Base-by-base conservation (phyloP, 2,329 filamentous ascomycete genomes). In the Verticillium zaregamsianum region DNA sequence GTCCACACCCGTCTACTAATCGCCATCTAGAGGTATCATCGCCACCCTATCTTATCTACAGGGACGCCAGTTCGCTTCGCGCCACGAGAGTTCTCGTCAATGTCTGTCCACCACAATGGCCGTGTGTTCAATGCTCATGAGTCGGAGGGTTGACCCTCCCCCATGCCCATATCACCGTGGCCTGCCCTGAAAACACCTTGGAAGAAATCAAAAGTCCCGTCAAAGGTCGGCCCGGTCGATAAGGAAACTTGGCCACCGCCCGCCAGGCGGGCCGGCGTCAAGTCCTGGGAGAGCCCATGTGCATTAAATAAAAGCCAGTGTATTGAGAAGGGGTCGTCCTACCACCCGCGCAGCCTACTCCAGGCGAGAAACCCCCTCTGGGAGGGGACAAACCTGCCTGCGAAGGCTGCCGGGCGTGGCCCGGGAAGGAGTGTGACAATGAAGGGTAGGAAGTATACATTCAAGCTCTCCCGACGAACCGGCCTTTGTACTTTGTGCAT, bases 391-490 rank as follows among this genome's bases (percentile, higher is more conserved):
- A 28, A 5, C 28, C 40, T n/a, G 40, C n/a, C n/a, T 8, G 8
- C 20, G 20, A 23, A 3, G 40, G 9, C 40, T 9, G n/a, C 40
- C 40, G 20, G 40, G 40, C n/a, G 40, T 49, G 40, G 40, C 40
- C n/a, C 9, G 40, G n/a, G 40, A 58, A 58, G 57, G 58, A 59
- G 58, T 54, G 58, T 31, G 58, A 59, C 45, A 52, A 31, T 25
- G 58, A 59, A 55, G 45, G 20, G 58, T 59, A 59, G 45, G 39
- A 59, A 55, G 55, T 64, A 58, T 66, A 61, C 61, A 61, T 61
- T 59, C 61, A 64, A 28, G 64, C 58, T 63, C 63, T 62, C 63
- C 63, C 58, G 60, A 49, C 63, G 25, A 20, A 55, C 54, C 54
- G 62, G 64, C 45, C 59, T 58, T 49, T 59, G n/a, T 64, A 32